A percentile compares a stretch with the other conserved stretches of the same genome.
phyloP scores from a whole-genome alignment of 2,329 filamentous ascomycete species.

The Coleophoma crateriformis region DNA sequence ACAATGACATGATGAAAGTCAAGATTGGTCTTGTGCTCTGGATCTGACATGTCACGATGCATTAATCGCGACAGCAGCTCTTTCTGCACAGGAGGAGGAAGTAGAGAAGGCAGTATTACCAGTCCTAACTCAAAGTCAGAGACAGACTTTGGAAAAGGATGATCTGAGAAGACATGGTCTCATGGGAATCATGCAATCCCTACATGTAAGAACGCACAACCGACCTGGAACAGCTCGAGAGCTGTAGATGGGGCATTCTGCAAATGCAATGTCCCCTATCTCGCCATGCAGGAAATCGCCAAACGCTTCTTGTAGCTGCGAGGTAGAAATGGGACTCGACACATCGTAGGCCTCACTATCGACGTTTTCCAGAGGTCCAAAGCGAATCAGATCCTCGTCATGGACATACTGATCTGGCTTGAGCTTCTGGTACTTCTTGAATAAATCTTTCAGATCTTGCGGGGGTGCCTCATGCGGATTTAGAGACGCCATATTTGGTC shows the following conservation, averaged over 20 bases:
- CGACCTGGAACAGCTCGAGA: conserved; percentile 65
- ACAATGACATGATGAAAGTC: conserved; percentile 72
- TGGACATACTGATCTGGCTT: conserved; percentile 44
- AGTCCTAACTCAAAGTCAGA: conserved; percentile 54
- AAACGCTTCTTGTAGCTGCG: conserved; percentile 39
- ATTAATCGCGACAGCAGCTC: conserved; percentile 68
- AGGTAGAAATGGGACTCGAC: conserved; percentile 35
- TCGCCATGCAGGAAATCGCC: conserved; percentile 30
- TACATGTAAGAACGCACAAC: conserved; percentile 12
- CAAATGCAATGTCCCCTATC: not conserved
- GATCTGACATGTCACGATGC: conserved; percentile 70
- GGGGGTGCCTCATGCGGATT: conserved; percentile 79
- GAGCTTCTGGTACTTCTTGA: conserved; percentile 68
- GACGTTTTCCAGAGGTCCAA: conserved; percentile 7
- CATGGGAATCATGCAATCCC: not conserved
- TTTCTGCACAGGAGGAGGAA: conserved; percentile 65
- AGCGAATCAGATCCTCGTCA: conserved; percentile 46
- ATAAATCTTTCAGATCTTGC: conserved; percentile 60
- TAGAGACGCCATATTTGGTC: conserved; percentile 29
- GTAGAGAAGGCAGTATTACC: conserved; percentile 67
- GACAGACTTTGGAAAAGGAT: not conserved
- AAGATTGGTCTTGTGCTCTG: conserved; percentile 80
- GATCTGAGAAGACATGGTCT: not conserved
- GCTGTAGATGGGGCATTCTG: conserved; percentile 50
- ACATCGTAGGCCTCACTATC: too few species aligned